A percentile compares a stretch with the other conserved stretches of the same genome.
Conservation (phyloP, 2,329 filamentous ascomycete genomes). For the Xylaria sp. region DNA sequence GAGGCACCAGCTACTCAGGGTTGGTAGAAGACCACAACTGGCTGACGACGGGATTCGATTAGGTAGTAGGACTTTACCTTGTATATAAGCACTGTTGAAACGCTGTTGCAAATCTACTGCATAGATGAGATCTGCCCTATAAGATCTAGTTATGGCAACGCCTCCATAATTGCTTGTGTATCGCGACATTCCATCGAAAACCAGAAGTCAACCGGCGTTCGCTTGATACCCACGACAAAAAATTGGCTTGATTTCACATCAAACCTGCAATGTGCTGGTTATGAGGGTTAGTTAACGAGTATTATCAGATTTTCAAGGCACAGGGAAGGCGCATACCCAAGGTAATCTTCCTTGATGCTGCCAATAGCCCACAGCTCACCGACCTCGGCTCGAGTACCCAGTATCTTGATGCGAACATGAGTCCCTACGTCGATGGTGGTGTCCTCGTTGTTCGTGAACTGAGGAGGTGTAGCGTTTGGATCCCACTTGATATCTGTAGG, state of each 20-base stretch:
- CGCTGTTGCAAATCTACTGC: conserved; percentile 25
- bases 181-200: conserved; percentile 18
- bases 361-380: conserved; percentile 96
- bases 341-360: conserved; percentile 87
- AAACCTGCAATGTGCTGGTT: conserved; percentile 38
- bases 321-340: conserved; percentile 57
- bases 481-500: conserved; percentile 92
- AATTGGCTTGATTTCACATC: conserved; percentile 17
- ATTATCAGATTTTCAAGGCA: not conserved
- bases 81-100: conserved; percentile 28
- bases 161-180: conserved; percentile 21
- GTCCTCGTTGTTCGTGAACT: conserved; percentile 94
- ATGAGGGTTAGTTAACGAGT: conserved; percentile 17
- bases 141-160: conserved; percentile 26
- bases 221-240: conserved; percentile 9
- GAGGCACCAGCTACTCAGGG: not conserved
- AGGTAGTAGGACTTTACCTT: conserved; percentile 33
- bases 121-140: conserved; percentile 29
- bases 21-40: conserved; percentile 11
- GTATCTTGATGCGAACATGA: conserved; percentile 91
- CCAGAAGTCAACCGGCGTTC: conserved; percentile 4
- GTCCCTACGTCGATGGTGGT: conserved; percentile 93
- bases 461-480: conserved; percentile 92
- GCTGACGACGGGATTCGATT: conserved; percentile 11
- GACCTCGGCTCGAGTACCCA: conserved; percentile 91